Percentiles rank a stretch among this genome's conserved stretches.
Conservation (phyloP, 441 rosid genomes). For the Pelargonium hybrid region DNA sequence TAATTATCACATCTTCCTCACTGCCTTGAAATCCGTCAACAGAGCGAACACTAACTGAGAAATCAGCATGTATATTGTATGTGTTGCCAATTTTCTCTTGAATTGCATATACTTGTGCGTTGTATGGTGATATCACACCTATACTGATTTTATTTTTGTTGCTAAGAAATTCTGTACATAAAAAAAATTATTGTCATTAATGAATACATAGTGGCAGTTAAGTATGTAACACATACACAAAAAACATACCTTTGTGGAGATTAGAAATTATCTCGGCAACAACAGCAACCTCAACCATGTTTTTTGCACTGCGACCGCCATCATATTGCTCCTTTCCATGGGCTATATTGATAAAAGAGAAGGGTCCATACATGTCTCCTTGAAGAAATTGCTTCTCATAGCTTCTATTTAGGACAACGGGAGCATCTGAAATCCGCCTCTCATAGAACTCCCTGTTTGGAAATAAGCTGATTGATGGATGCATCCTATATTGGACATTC, state of each 20-base stretch:
- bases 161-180: constrained; percentile 17
- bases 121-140: constrained; percentile 33
- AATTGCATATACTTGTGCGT: constrained; percentile 29
- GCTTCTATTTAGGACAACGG: background rate
- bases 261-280: background rate
- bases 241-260: background rate
- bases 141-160: constrained; percentile 19
- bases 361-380: constrained; percentile 6
- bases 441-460: constrained; percentile 1
- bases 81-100: constrained; percentile 17
- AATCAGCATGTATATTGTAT: constrained; percentile 13
- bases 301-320: constrained; percentile 2
- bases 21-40: constrained; percentile 35
- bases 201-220: background rate
- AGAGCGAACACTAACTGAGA: constrained; percentile 23
- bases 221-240: background rate
- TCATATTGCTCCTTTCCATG: constrained; percentile 4
- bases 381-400: background rate
- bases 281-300: constrained; percentile 4
- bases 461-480: constrained; percentile 9
- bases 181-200: background rate
- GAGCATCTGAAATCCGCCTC: background rate
- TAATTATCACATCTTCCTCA: constrained; percentile 32
- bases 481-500: constrained; percentile 13
- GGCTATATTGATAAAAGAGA: constrained; percentile 2